These are phyloP conservation scores for Populus hybrid DNA, from an alignment of 441 rosid genomes.

Conservation along the genomic window DNA sequence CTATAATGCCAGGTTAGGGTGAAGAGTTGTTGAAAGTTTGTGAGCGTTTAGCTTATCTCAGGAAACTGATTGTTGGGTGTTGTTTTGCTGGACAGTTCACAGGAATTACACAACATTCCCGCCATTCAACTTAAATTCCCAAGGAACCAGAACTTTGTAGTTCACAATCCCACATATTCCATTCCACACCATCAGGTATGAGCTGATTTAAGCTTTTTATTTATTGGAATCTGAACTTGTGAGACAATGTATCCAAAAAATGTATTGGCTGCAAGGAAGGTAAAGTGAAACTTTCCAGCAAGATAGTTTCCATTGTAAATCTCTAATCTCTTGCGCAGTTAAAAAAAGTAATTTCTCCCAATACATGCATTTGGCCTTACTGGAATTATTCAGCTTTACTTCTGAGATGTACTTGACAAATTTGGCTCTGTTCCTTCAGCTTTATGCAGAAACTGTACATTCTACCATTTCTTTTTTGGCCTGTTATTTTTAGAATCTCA, in stretches of 20 bases:
- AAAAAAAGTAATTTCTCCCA: background rate
- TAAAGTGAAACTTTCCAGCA: background rate
- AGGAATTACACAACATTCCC: conserved; percentile 20
- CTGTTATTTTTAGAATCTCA: background rate
- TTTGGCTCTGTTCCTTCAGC: background rate
- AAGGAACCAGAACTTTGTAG: conserved; percentile 26
- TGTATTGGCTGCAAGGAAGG: background rate
- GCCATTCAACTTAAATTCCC: conserved; percentile 22
- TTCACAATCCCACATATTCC: conserved; percentile 24
- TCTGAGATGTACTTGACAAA: background rate
- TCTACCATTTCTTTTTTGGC: background rate
- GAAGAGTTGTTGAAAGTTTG: conserved; percentile 1
- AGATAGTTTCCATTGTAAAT: background rate
- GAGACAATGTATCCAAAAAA: background rate
- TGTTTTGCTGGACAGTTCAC: conserved; percentile 21
- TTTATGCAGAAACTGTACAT: background rate
- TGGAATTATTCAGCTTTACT: background rate
- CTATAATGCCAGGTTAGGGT: conserved; percentile 34
- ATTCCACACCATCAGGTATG: conserved; percentile 26
- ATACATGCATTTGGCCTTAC: background rate
- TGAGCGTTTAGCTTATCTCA: background rate
- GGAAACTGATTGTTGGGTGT: conserved; percentile 4
- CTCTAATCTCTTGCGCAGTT: background rate
- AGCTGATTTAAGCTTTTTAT: background rate
- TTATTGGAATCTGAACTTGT: conserved; percentile 5